Base-by-base conservation (phyloP, 1,284 basidiomycete species). In the Sphaerobolus stellatus region DNA sequence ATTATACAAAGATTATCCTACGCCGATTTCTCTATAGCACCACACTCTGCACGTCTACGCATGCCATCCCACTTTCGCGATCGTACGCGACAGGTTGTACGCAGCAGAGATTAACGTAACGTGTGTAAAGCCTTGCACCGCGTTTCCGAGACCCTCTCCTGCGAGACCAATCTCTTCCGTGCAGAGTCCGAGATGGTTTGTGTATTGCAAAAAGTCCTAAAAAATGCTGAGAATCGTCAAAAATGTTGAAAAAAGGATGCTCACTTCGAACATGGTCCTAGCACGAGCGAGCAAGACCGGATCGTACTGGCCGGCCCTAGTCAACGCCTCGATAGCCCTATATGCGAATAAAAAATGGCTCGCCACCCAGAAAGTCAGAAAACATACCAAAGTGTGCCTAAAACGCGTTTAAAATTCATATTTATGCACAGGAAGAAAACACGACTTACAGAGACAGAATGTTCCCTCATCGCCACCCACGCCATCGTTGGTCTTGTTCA, bases 401-500 rank as follows among this genome's bases (percentile, higher is more conserved):
- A 16, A 20, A n/a, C 28, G 13, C 40, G 7, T 18, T 24, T 20
- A 27, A 22, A 11, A 43, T 22, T 5, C 20, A 24, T 31, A 22
- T 13, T 28, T n/a, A 18, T 43, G 20, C 27, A 7, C 22, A 20
- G 27, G 28, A 9, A 29, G 40, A 28, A 43, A 43, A 6, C n/a
- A 25, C 20, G 22, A 31, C 53, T 31, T 33, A 54, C 88, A 90
- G 20, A 90, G 70, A 60, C 87, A 88, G 68, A 90, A 90, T 0
- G 87, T 90, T 7, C 93, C 94, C 70, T 94, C 94, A 60, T 94
- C 91, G 1, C 94, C 94, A 5, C 94, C 94, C 18, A 96, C 91
- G 6, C 94, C 94, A 65, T 96, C 94, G 56, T 92, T 86, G 0
- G 90, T 82, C 67, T 89, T 88, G 28, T 68, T 72, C 11, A 90